Base-by-base conservation (phyloP, 345 rosid species). In the Eucalyptus regnans region DNA sequence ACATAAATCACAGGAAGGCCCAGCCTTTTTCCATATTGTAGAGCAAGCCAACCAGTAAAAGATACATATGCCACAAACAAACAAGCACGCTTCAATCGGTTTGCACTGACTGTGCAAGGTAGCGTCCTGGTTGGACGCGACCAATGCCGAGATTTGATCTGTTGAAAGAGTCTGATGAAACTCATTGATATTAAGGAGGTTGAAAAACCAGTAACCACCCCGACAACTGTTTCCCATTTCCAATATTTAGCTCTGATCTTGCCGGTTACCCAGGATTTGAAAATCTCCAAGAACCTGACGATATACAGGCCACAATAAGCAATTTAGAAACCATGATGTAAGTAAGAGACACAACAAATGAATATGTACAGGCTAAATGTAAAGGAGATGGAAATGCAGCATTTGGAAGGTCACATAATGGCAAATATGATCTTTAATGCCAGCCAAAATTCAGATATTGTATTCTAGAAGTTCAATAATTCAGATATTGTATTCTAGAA, bases 21-120 rank as follows among this genome's bases (percentile, higher is more conserved):
- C 93, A 95, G 90, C 91, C 92, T 88, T 92, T 92, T 93, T 51
- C 92, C 93, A 87, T 94, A 95, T 66, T 93, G 93, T 84, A 91
- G 81, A 43, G 93, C 92, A 89, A 96, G 90, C 99, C 95, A 96
- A 86, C 97, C 94, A 25, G 92, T 87, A 87, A 94, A 48, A 31
- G 94, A 94, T 52, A 95, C 89, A 93, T 94, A 95, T 15, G 92
- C 94, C 84, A 94, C 87, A 7, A 94, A 90, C 87, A 96, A 94
- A 91, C 95, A 95, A 56, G 89, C 92, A n/a, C 97, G 96, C 92
- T 90, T 96, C 68, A 94, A 87, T 86, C 88, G 85, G 88, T 89
- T 68, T 27, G 79, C 52, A 79, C 88, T 89, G 10, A 84, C 50
- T 18, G 25, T 87, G 86, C 41, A 56, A 64, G 88, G 88, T 52